These are phyloP conservation scores for Pogostemon cablin DNA, from an alignment of 257 asterid genomes.

Conservation along the genomic window DNA sequence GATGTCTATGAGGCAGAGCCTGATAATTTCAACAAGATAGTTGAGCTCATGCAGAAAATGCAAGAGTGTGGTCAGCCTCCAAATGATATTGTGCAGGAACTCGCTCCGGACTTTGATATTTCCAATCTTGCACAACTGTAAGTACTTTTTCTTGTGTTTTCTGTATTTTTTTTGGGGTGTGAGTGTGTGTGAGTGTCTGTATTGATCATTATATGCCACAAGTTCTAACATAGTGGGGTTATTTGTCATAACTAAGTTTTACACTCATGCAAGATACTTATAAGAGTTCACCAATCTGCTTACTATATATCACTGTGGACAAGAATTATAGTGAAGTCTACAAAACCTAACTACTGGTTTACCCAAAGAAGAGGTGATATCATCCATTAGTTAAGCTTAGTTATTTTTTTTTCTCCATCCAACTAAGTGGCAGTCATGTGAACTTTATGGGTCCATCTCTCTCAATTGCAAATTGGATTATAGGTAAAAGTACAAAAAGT, in stretches of 20 bases:
- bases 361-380: neutral
- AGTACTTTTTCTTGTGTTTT: slow-evolving; percentile 37
- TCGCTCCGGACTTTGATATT: slow-evolving; percentile 87
- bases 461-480: neutral
- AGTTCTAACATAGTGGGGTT: neutral
- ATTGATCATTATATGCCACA: neutral
- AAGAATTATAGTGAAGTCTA: neutral
- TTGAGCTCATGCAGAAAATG: slow-evolving; percentile 99
- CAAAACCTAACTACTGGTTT: neutral
- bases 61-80: slow-evolving; percentile 99
- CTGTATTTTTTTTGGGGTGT: neutral
- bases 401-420: neutral
- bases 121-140: slow-evolving; percentile 81
- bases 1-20: slow-evolving; percentile 77
- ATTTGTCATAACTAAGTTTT: neutral
- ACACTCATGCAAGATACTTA: neutral
- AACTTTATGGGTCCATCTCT: neutral
- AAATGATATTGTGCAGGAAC: slow-evolving; percentile 82
- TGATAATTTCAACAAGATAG: slow-evolving; percentile 84
- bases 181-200: neutral
- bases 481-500: neutral
- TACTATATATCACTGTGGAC: neutral
- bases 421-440: neutral
- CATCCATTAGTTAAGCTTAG: neutral
- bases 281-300: too few species aligned